Conservation (phyloP, 306 rosid species). For the Lathyrus oleraceus region DNA sequence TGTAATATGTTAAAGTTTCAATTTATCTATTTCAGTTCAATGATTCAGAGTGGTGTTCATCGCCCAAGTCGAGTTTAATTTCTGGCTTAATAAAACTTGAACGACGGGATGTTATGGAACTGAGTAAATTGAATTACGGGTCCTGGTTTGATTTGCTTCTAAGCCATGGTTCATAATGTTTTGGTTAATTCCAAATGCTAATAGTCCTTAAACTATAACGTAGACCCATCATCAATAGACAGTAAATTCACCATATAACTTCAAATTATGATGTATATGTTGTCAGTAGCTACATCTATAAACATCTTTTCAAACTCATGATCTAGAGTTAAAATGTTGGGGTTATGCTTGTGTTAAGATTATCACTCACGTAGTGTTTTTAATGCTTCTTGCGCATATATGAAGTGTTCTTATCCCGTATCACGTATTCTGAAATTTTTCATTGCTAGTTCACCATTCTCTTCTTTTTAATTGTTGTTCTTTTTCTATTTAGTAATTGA, state of each 20-base stretch:
- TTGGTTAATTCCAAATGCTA: not conserved
- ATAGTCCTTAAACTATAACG: not conserved
- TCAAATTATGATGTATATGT: not conserved
- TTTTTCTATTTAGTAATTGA: slow-evolving; percentile 17
- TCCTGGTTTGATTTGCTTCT: slow-evolving; percentile 5
- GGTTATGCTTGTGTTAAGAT: not conserved
- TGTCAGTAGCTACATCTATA: not conserved
- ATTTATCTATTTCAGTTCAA: slow-evolving; percentile 4
- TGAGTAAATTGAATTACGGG: not conserved
- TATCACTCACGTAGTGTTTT: not conserved
- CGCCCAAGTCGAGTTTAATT: not conserved
- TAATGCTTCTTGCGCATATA: not conserved
- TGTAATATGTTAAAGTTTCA: not conserved
- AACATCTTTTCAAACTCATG: not conserved
- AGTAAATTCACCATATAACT: not conserved
- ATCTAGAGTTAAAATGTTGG: not conserved
- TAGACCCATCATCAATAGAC: slow-evolving; percentile 8
- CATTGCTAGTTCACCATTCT: slow-evolving; percentile 3
- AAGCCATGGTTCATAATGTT: not conserved
- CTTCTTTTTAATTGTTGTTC: not conserved
- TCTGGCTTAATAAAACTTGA: not conserved
- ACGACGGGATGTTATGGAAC: not conserved
- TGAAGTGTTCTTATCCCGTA: not conserved
- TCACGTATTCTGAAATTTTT: not conserved
- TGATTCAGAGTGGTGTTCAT: not conserved